Evolutionary conservation across 495 filamentous ascomycete species (phyloP), one percentile per base, ranked within the genome.

Genomic region (Cercophora samala): DNA sequence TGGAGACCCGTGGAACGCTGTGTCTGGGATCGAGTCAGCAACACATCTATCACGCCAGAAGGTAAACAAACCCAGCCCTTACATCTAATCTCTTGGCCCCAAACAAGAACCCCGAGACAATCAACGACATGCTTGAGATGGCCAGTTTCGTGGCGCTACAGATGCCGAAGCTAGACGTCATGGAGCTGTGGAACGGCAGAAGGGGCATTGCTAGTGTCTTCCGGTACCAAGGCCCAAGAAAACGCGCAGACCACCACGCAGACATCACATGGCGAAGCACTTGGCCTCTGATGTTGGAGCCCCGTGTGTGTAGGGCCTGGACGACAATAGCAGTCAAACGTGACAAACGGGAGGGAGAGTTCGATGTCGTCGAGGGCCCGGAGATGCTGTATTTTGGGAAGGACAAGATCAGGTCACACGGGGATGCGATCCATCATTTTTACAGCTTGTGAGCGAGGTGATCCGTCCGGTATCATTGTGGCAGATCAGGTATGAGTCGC

Each of bases 51-150:
- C 26, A 29, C 26, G 8, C 4, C 8, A 29, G 26, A 29, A 29
- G 3, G 26, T 29, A 29, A 8, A 8, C 8, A 29, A 29, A 29
- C 8, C 8, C 8, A 8, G 8, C 26, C 8, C 26, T 29, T 29
- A 29, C 26, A 29, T 29, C 26, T 5, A 11, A 46, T 11, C 37
- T 18, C 37, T 46, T 46, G 15, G 8, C 37, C 13, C 37, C 37
- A 11, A 17, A 46, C 13, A 46, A 46, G 15, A 1, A 46, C 37
- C 37, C 37, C 15, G 11, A 46, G 15, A 46, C 11, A 17, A 13
- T 46, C 37, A 69, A 65, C 58, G 55, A 54, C 32, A 58, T 63
- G 67, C 66, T 46, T 17, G 37, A 46, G 15, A 46, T 9, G 37
- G 13, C 37, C 37, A 9, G 37, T 9, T 9, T 46, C 13, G 37